These are phyloP conservation scores for Xylaria sp. DNA, from an alignment of 2,329 filamentous ascomycete species.

Conservation along the genomic window DNA sequence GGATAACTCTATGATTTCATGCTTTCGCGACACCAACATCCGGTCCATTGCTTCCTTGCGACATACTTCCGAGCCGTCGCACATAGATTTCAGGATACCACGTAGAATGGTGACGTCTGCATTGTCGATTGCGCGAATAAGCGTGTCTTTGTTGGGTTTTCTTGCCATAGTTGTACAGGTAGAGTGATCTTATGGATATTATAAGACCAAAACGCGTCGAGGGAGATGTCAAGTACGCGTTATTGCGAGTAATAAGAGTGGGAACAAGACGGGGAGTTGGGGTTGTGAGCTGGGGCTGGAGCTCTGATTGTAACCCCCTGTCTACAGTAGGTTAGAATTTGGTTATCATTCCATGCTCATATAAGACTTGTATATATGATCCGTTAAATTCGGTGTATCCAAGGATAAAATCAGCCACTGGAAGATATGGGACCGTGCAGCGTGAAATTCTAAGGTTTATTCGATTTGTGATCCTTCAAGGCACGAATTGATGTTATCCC, in stretches of 20 bases:
- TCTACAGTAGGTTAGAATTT: background rate
- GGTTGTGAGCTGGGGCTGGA: background rate
- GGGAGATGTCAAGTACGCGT: background rate
- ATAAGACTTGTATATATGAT: too few species aligned
- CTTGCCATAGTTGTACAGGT: background rate
- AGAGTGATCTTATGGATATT: background rate
- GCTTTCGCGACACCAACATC: conserved; percentile 28
- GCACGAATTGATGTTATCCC: too few species aligned
- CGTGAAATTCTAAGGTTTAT: background rate
- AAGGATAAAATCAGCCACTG: background rate
- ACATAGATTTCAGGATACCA: conserved; percentile 28
- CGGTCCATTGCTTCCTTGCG: conserved; percentile 23
- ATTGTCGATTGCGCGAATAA: conserved; percentile 20
- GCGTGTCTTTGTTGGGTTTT: conserved; percentile 1
- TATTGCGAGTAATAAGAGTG: background rate
- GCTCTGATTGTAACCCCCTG: background rate
- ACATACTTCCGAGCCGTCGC: conserved; percentile 26
- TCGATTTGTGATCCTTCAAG: too few species aligned
- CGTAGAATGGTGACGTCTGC: conserved; percentile 28
- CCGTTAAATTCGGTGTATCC: background rate
- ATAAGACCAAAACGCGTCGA: background rate
- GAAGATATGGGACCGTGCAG: background rate
- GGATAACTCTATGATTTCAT: conserved; percentile 24
- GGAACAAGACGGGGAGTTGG: background rate
- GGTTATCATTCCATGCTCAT: background rate